These are phyloP conservation scores for Diaporthe helianthi DNA, from an alignment of 2,329 filamentous ascomycete genomes.

Conservation along the genomic window DNA sequence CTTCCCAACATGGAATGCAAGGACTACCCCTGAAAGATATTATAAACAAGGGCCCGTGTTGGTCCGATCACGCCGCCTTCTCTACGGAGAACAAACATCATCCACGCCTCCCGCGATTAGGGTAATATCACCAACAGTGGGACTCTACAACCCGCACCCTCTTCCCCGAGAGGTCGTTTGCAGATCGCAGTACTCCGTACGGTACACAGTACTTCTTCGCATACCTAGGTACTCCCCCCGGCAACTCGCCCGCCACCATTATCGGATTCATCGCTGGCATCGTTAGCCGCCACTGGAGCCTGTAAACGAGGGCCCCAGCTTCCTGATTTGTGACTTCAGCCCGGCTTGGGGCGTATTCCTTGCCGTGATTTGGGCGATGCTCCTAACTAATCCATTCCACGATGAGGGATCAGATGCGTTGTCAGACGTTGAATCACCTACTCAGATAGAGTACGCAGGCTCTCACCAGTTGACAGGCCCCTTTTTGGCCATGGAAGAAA, in stretches of 20 bases:
- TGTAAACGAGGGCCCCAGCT: background rate
- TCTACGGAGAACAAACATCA: background rate
- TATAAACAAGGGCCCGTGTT: background rate
- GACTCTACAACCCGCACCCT: background rate
- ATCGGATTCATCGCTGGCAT: slow-evolving; percentile 10
- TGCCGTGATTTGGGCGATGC: slow-evolving; percentile 6
- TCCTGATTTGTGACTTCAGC: background rate
- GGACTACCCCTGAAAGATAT: background rate
- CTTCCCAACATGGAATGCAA: background rate
- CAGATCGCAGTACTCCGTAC: no score
- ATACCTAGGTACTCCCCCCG: no score
- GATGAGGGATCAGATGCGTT: background rate
- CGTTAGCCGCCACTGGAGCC: background rate
- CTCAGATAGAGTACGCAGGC: background rate
- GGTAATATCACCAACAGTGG: slow-evolving; percentile 11
- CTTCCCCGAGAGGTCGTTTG: background rate
- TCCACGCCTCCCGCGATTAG: slow-evolving; percentile 3
- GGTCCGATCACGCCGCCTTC: background rate
- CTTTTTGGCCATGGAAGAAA: background rate
- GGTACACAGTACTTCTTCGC: background rate
- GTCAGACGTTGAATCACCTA: background rate
- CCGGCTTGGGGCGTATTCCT: slow-evolving; percentile 15
- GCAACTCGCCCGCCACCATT: background rate
- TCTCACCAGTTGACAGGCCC: background rate
- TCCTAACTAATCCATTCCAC: background rate